Base-by-base conservation (phyloP, 495 filamentous ascomycete genomes). In the Aspergillus sparsus region DNA sequence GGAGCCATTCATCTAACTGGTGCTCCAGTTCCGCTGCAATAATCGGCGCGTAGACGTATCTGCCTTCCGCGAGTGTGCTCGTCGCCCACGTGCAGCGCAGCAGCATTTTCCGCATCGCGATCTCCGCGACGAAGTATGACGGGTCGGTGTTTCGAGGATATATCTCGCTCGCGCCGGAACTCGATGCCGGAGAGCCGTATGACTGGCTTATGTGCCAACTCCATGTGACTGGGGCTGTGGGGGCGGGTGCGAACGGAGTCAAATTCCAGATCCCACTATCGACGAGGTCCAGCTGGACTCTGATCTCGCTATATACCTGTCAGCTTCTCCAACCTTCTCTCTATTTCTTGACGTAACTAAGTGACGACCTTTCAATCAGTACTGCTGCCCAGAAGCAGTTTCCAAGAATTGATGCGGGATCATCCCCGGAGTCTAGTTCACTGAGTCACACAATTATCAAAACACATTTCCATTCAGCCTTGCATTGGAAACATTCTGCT, bases 121-220 rank as follows among this genome's bases (percentile, higher is more conserved):
- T 27, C 21, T 27, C 58, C 3, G 58, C 51, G 10, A 61, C 9
- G 16, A 55, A 61, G 21, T 61, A 61, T 13, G 58, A 53, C 27
- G 33, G 42, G 11, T 57, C 42, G 41, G 49, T 34, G 8, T 13
- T 18, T 13, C 6, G 32, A 12, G 32, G 47, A n/a, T 27, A 27
- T 27, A 27, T 27, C 21, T 27, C 21, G 21, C 21, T 27, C 21
- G 3, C 21, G 21, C 21, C 4, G 10, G n/a, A 11, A 10, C n/a
- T n/a, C 3, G 10, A 3, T 10, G 37, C 11, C 3, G 7, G n/a
- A 41, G 10, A 11, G 37, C 11, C 7, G 21, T 10, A 41, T 41
- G 10, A 9, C 3, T 11, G 37, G 3, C 8, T 10, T 11, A 41
- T 10, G 10, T 10, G 37, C 49, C 27, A 35, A 6, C 6, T 21